These are phyloP conservation scores for Cupressus sempervirens DNA, from an alignment of 75 land plant species.

Conservation along the genomic window DNA sequence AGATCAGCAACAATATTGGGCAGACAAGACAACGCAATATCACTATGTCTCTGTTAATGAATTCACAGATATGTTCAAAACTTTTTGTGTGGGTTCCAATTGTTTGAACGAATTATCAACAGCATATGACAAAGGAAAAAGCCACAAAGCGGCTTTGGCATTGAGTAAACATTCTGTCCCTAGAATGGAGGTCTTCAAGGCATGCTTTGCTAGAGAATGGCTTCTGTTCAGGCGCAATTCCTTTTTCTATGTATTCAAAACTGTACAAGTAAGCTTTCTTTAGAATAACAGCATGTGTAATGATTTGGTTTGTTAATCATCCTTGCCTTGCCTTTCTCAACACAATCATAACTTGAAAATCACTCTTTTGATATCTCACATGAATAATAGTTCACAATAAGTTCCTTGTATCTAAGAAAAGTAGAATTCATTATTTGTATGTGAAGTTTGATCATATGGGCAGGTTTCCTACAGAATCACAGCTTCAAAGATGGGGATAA, in stretches of 20 bases:
- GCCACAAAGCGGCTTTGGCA: slow-evolving; percentile 73
- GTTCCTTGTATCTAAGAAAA: background rate
- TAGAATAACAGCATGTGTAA: background rate
- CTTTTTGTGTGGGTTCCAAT: slow-evolving; percentile 56
- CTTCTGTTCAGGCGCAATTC: slow-evolving; percentile 26
- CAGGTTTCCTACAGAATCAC: background rate
- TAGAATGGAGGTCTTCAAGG: slow-evolving; percentile 37
- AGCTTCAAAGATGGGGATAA: background rate
- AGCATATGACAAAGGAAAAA: slow-evolving; percentile 49
- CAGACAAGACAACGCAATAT: slow-evolving; percentile 39
- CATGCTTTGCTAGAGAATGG: slow-evolving; percentile 18
- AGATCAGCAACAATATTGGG: slow-evolving; percentile 88
- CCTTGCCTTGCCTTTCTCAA: background rate
- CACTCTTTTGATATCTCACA: background rate
- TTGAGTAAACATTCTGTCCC: slow-evolving; percentile 46
- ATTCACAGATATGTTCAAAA: slow-evolving; percentile 54
- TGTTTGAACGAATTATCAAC: slow-evolving; percentile 49
- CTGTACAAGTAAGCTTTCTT: slow-evolving; percentile 11
- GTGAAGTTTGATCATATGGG: too few relatives aligned
- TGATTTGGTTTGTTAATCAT: background rate
- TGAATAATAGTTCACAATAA: background rate
- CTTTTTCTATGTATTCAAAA: slow-evolving; percentile 18
- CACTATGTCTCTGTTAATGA: slow-evolving; percentile 58
- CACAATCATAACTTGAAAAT: background rate
- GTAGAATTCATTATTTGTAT: background rate